Evolutionary conservation across 2,329 filamentous ascomycete genomes (phyloP).

Genomic region (Alternaria ventricosa): DNA sequence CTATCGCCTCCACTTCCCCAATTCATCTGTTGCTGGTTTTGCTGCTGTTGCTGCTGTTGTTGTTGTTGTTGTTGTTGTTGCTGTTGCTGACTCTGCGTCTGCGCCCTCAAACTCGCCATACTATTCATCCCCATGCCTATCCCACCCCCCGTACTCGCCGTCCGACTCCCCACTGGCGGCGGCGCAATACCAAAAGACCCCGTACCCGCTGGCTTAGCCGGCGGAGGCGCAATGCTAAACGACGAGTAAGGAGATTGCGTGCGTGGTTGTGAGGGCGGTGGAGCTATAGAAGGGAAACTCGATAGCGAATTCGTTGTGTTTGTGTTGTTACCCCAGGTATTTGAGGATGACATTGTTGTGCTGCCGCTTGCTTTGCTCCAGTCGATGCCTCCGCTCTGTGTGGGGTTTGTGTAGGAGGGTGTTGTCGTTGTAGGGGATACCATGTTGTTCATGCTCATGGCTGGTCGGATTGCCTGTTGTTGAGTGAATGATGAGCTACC

Average conservation of each 20-base stretch:
- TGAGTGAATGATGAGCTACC: constrained; percentile 46
- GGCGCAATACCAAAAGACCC: constrained; percentile 38
- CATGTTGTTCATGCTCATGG: constrained; percentile 45
- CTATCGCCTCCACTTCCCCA: constrained; percentile 37
- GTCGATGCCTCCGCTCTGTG: constrained; percentile 32
- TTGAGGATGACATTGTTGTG: constrained; percentile 20
- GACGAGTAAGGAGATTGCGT: constrained; percentile 40
- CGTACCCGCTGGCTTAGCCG: constrained; percentile 21
- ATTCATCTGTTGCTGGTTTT: constrained; percentile 19
- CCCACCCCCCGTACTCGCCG: constrained; percentile 32
- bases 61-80: constrained; percentile 19
- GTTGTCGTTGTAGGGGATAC: constrained; percentile 28
- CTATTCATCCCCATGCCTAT: constrained; percentile 32
- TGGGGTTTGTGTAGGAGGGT: constrained; percentile 29
- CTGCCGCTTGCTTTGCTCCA: constrained; percentile 39
- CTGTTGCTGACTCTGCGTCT: constrained; percentile 30
- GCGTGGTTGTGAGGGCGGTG: constrained; percentile 36
- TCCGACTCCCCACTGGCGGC: constrained; percentile 26
- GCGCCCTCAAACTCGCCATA: constrained; percentile 33
- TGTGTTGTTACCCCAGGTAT: constrained; percentile 31
- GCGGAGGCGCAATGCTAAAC: constrained; percentile 50
- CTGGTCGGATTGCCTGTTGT: constrained; percentile 47
- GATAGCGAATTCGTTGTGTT: constrained; percentile 32
- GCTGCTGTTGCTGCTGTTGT: constrained; percentile 21
- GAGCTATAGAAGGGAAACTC: constrained; percentile 63